Base-by-base conservation (phyloP, 192 early-diverging fungal species). In the Coemansia sp. region DNA sequence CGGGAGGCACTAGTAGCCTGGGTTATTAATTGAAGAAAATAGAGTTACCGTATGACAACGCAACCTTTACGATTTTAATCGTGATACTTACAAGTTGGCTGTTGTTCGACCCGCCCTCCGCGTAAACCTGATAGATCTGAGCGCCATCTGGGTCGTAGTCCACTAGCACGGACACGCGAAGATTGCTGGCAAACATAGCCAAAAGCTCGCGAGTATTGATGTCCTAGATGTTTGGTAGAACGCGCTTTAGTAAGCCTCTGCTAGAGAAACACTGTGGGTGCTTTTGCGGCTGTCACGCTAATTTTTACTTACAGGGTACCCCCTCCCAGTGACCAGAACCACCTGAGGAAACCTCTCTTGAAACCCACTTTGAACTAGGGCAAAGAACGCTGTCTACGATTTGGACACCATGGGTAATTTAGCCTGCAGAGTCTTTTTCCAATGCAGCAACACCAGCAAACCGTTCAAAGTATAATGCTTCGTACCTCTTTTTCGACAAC, bases 81-180 rank as follows among this genome's bases (percentile, higher is more conserved):
- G 16, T 0, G 25, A 39, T 61, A 63, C 76, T 64, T 73, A 70
- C 77, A 18, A 25, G 48, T 36, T 35, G 25, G 2, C 36, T 23
- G 7, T 59, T 33, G 26, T 31, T 48, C 47, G 61, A 45, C 39
- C 70, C 76, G 20, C 76, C 72, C 37, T 79, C 77, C 1, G 72
- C 59, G 52, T 80, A 80, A 4, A 72, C 64, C 41, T 74, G 65
- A 69, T 48, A 80, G 31, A 80, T 80, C 31, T 72, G 69, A n/a
- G 77, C 77, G 21, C 77, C 72, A 11, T 80, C 72, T 7, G 77
- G 77, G 20, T 80, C 72, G 42, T 64, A 67, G 37, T 80, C 77
- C 8, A 80, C 77, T 56, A 80, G 69, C 11, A 75, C 59, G 1
- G 41, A 8, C 6, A 80, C 47, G 1, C 33, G 38, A 0, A 75